phyloP scores from a whole-genome alignment of 176 grass and related monocot species.

The Alopecurus myosuroides region DNA sequence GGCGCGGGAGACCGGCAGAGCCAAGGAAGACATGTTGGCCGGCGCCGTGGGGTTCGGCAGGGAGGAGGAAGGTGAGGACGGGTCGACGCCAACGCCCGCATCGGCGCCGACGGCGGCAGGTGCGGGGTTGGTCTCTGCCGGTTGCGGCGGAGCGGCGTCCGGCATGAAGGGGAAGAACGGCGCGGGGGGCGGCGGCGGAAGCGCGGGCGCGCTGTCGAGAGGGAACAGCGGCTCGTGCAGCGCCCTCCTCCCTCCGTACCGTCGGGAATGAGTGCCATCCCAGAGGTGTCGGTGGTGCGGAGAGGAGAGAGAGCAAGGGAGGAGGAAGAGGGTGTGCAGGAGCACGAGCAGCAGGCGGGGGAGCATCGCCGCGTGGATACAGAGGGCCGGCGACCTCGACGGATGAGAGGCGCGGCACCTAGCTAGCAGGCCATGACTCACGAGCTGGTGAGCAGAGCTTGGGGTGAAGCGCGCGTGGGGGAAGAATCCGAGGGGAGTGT shows the following conservation, averaged over 20 bases:
- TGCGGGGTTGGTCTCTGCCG: background rate
- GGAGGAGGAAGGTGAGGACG: constrained; percentile 9
- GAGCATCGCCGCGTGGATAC: constrained; percentile 21
- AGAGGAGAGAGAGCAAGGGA: background rate
- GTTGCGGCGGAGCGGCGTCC: constrained; percentile 27
- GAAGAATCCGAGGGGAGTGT: background rate
- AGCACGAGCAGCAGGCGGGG: constrained; percentile 26
- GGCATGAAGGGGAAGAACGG: constrained; percentile 44
- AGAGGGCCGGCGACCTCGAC: background rate
- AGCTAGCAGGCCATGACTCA: background rate
- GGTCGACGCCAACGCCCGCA: background rate
- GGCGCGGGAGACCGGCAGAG: constrained; percentile 20
- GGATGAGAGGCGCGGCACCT: background rate
- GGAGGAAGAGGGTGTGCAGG: constrained; percentile 29
- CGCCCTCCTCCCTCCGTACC: constrained; percentile 13
- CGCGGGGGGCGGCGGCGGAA: constrained; percentile 32
- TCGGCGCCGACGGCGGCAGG: background rate
- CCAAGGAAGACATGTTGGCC: constrained; percentile 42
- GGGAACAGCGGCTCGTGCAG: constrained; percentile 63
- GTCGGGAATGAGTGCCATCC: background rate
- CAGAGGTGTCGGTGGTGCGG: background rate
- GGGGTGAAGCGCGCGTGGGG: background rate
- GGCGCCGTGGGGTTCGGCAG: constrained; percentile 39
- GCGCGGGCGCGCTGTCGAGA: constrained; percentile 27
- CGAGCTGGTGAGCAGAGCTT: background rate